Conservation (phyloP, 176 grass and related monocot genomes). For the Phragmites australis region DNA sequence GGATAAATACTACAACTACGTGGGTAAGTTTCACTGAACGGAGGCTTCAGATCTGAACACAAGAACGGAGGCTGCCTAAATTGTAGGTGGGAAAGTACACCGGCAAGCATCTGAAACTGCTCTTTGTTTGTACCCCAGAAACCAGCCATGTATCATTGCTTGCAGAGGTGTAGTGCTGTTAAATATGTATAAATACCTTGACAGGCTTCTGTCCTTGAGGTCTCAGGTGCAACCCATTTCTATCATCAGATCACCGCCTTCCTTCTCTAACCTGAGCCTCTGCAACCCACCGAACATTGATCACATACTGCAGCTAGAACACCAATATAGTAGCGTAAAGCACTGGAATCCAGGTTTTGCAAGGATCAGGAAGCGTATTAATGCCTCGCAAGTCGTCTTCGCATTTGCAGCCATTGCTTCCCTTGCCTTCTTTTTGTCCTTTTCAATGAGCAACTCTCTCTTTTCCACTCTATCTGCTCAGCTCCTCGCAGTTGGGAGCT, state of each 20-base stretch:
- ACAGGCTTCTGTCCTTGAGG: background rate
- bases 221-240: background rate
- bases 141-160: conserved; percentile 18
- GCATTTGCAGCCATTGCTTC: background rate
- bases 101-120: conserved; percentile 31
- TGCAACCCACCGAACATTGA: background rate
- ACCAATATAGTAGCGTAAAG: background rate
- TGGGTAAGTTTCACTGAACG: too few species aligned
- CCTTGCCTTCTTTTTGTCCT: background rate
- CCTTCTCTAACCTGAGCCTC: background rate
- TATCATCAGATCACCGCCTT: background rate
- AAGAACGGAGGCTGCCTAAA: too few species aligned
- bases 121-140: background rate
- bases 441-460: background rate
- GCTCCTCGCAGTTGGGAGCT: background rate
- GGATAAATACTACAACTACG: too few species aligned
- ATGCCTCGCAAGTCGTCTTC: background rate
- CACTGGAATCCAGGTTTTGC: background rate
- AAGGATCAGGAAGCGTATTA: background rate
- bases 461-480: background rate
- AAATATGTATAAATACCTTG: conserved; percentile 26
- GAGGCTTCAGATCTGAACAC: too few species aligned
- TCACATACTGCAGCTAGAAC: conserved; percentile 30
- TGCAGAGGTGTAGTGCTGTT: background rate
- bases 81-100: conserved; percentile 22